Evolutionary conservation across 495 filamentous ascomycete species (phyloP), one percentile per base, ranked within the genome.

Genomic region (Lophiotrema nucula): DNA sequence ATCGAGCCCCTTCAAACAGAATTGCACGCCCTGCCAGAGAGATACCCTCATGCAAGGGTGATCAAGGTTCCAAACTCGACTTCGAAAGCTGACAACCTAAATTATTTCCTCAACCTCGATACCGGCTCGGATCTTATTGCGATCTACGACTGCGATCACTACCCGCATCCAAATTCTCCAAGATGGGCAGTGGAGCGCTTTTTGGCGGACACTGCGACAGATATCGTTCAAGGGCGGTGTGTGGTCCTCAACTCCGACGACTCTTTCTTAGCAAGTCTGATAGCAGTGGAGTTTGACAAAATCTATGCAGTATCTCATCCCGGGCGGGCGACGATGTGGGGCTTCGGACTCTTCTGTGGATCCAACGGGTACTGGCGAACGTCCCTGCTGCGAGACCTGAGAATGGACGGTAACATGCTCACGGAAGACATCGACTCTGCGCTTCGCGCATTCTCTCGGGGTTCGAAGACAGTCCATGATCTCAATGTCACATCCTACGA

Each of bases 341-440:
- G 68, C 12, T 75, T 75, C 45, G 73, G 72, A 1, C 65, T 74
- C 2, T 74, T 75, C 62, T 70, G 69, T 49, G 73, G 72, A 43
- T 69, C 65, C 15, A 75, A 75, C 57, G 73, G 73, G 1, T 75
- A 68, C 58, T 75, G 73, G 72, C 59, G 67, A 21, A 60, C 71
- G 1, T 54, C 65, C 2, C 53, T 75, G 10, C 60, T 74, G n/a
- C 62, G 65, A 5, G 66, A 70, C 10, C 57, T 74, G 11, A 71
- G 69, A 47, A 75, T 75, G 73, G 69, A 75, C 44, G 72, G 67
- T 10, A 41, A 56, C 21, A 74, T 74, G 68, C 60, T 75, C 2
- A 75, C 73, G 0, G 73, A 74, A 55, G 73, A 75, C 49, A 74
- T 75, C 46, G 73, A 75, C 56, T 75, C 73, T 1, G 68, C 70